Conservation (phyloP, 768 basidiomycete genomes). For the Harrya chromipes region DNA sequence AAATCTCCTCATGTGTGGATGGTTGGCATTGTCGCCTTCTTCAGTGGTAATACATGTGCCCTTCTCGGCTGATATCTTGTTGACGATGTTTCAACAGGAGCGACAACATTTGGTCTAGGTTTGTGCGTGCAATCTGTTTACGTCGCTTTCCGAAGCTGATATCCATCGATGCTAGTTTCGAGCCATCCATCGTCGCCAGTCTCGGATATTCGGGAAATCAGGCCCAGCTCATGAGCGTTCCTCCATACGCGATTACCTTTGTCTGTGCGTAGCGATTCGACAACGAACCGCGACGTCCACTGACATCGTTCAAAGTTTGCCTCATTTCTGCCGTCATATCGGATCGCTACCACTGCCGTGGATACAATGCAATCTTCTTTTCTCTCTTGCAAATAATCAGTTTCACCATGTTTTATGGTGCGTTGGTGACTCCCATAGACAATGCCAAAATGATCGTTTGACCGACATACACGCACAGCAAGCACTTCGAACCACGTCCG, state of each 20-base stretch:
- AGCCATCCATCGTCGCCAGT: conserved; percentile 58
- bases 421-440: neutral
- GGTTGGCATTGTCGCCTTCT: conserved; percentile 48
- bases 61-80: neutral
- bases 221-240: conserved; percentile 62
- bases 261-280: conserved; percentile 31
- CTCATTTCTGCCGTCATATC: conserved; percentile 45
- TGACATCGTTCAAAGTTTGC: conserved; percentile 26
- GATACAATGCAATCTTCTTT: conserved; percentile 44
- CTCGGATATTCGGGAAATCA: conserved; percentile 54
- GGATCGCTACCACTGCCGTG: conserved; percentile 51
- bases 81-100: conserved; percentile 11
- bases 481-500: conserved; percentile 37
- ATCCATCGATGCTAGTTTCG: conserved; percentile 48
- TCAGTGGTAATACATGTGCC: conserved; percentile 39
- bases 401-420: conserved; percentile 4
- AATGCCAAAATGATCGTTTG: neutral
- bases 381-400: conserved; percentile 40
- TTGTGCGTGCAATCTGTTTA: conserved; percentile 24
- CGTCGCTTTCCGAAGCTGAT: conserved; percentile 35
- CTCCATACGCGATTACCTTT: conserved; percentile 49
- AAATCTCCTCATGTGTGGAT: conserved; percentile 55
- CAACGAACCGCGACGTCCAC: neutral
- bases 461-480: conserved; percentile 3
- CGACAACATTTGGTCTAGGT: conserved; percentile 10